Conservation (phyloP, 805 yeast species). For the Ogataea glucozyma region DNA sequence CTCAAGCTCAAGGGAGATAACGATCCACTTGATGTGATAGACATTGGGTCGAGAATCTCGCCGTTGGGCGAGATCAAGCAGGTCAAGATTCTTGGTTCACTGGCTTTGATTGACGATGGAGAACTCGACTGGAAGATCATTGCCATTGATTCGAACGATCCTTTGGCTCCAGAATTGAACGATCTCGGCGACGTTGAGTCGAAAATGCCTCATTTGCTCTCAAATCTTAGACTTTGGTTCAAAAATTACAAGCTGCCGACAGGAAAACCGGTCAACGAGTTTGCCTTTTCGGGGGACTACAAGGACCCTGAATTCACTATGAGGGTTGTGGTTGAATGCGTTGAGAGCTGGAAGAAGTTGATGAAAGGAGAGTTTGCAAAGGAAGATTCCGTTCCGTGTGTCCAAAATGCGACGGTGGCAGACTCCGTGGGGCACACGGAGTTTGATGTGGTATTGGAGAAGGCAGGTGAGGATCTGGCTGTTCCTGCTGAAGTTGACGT, state of each 20-base stretch:
- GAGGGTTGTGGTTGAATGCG: slow-evolving; percentile 61
- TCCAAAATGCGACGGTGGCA: slow-evolving; percentile 41
- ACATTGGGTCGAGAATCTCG: slow-evolving; percentile 62
- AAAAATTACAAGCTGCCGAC: slow-evolving; percentile 81
- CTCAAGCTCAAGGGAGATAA: slow-evolving; percentile 71
- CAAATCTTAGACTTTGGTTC: slow-evolving; percentile 76
- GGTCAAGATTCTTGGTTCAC: slow-evolving; percentile 71
- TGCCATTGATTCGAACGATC: slow-evolving; percentile 67
- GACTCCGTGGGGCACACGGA: slow-evolving; percentile 28
- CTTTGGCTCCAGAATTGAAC: slow-evolving; percentile 58
- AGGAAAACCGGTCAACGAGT: slow-evolving; percentile 73
- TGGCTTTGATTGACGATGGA: slow-evolving; percentile 87
- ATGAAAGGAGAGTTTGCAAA: slow-evolving; percentile 44
- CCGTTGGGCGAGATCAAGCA: slow-evolving; percentile 54
- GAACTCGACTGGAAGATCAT: slow-evolving; percentile 95
- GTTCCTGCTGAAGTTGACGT: slow-evolving; percentile 41
- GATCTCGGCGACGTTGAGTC: slow-evolving; percentile 68
- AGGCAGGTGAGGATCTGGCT: slow-evolving; percentile 30
- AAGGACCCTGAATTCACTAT: slow-evolving; percentile 59
- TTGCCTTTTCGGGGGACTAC: slow-evolving; percentile 73
- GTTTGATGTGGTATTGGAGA: slow-evolving; percentile 31
- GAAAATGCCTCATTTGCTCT: slow-evolving; percentile 69
- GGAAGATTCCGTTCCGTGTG: slow-evolving; percentile 36
- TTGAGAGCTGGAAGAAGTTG: slow-evolving; percentile 65
- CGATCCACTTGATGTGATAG: slow-evolving; percentile 94